Base-by-base conservation (phyloP, 83 land plant species). In the Diphasiastrum complanatum region DNA sequence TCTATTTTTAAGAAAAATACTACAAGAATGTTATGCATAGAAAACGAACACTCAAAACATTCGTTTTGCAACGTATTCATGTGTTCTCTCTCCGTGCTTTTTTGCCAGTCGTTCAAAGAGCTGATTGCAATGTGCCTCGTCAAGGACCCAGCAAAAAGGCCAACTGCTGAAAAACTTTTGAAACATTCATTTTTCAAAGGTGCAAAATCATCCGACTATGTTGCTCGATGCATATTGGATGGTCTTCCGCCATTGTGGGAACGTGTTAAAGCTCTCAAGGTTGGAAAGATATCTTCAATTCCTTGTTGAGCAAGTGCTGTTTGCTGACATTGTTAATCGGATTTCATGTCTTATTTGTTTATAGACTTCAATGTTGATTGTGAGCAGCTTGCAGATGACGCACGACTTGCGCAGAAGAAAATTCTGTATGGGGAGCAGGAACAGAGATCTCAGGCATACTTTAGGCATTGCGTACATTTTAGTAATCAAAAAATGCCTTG, bases 351-450 rank as follows among this genome's bases (percentile, higher is more conserved):
- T 36, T 47, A 45, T 36, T 8, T 1, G 30, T 33, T 49, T 11
- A 14, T n/a, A 5, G 32, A 30, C 29, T 60, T 32, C 54, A 45
- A 12, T 31, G 18, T 45, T 38, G 45, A 61, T 22, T 20, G 37
- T 36, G 18, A 23, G 46, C 83, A 91, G 97, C 76, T 81, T 33
- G 81, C 78, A 60, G 98, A 92, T 81, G 87, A 87, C 51, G 88
- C 83, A 46, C 83, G 85, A 63, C 76, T 91, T 61, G 97, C 98
- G 47, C 65, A 85, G 51, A 88, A 83, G 83, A 85, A 76, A 71
- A 92, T 92, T 91, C 91, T 91, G 19, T 88, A 80, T 35, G 76
- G 81, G 48, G 91, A 88, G 60, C 71, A 92, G 77, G 98, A 92
- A 69, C 91, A 89, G 50, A 49, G 78, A 60, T 92, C 98, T 33